A percentile compares a stretch with the other conserved stretches of the same genome.
These are phyloP conservation scores for Atkinsonella texensis DNA, from an alignment of 2,329 filamentous ascomycete species.

Conservation along the genomic window DNA sequence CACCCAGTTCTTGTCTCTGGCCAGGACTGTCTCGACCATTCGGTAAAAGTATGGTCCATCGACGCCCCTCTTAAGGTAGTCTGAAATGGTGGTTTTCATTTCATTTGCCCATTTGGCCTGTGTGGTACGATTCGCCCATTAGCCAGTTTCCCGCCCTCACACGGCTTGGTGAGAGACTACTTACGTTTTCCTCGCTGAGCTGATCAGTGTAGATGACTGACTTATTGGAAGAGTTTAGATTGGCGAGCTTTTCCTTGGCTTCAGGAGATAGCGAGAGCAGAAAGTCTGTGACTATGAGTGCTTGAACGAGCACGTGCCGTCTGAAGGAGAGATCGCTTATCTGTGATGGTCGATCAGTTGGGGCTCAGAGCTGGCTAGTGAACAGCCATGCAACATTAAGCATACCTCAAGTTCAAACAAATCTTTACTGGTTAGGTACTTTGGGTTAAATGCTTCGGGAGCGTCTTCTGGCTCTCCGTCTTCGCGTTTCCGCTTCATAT, in stretches of 20 bases:
- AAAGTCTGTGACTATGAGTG: conserved; percentile 89
- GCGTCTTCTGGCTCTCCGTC: conserved; percentile 39
- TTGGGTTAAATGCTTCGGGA: conserved; percentile 65
- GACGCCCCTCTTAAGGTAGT: conserved; percentile 66
- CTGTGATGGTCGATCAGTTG: conserved; percentile 26
- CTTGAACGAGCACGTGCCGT: conserved; percentile 87
- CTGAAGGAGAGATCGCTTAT: conserved; percentile 91
- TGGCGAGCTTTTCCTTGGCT: conserved; percentile 66
- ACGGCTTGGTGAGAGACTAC: conserved; percentile 16
- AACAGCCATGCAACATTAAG: neutral
- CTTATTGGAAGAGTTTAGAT: conserved; percentile 60
- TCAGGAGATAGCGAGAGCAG: conserved; percentile 77
- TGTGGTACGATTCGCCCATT: neutral
- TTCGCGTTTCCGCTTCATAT: conserved; percentile 58
- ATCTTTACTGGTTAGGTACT: conserved; percentile 95
- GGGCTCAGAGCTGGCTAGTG: neutral
- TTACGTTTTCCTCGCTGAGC: conserved; percentile 72
- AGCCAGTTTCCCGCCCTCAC: neutral
- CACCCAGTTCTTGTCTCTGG: conserved; percentile 96
- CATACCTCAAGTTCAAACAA: conserved; percentile 86
- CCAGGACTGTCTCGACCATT: conserved; percentile 92
- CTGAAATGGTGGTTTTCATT: conserved; percentile 68
- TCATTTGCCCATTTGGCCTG: conserved; percentile 72
- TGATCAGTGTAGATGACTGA: conserved; percentile 74
- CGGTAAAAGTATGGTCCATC: conserved; percentile 91